Evolutionary conservation across 176 grass and related monocot genomes (phyloP), one percentile per base, ranked within the genome.

Genomic region (Avena atlantica): DNA sequence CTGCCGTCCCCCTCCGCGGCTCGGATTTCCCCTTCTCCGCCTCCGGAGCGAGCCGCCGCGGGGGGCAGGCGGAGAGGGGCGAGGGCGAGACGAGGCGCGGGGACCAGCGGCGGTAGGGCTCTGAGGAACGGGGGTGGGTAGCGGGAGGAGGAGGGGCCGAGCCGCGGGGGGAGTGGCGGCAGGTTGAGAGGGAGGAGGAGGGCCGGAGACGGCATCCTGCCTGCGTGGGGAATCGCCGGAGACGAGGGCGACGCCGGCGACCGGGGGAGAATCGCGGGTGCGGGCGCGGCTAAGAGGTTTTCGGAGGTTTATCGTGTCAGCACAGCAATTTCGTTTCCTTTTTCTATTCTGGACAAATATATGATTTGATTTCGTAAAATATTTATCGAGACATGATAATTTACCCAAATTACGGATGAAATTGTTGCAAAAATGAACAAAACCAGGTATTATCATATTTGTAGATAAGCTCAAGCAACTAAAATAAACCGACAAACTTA

Each of bases 141-240:
- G 67, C 10, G 66, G 50, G 58, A n/a, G 55, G 63, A 31, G 51
- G 40, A 27, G 55, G 63, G 15, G 51, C 17, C 16, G 51, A 83
- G 13, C 24, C 21, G 78, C 12, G 36, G 66, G 75, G 20, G 15
- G 55, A 70, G 44, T 0, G 19, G 77, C 10, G n/a, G 55, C 23
- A 40, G 88, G 82, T 29, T 58, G 21, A 21, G 48, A n/a, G 9
- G 65, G 21, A 72, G 59, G 63, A 89, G 63, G 78, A 86, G 70
- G 17, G 79, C 85, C 58, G 84, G 81, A 0, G 71, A 76, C 8
- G 80, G 29, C 89, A 87, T 89, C 66, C 36, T 13, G 42, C 7
- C 24, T 40, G 37, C 37, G 37, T 71, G 24, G 23, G 29, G 70
- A 48, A 15, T 76, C 73, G 73, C 80, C 44, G 65, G 81, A 27